Base-by-base conservation (phyloP, 148 eudicot species). In the Tetragonia tetragonoides region DNA sequence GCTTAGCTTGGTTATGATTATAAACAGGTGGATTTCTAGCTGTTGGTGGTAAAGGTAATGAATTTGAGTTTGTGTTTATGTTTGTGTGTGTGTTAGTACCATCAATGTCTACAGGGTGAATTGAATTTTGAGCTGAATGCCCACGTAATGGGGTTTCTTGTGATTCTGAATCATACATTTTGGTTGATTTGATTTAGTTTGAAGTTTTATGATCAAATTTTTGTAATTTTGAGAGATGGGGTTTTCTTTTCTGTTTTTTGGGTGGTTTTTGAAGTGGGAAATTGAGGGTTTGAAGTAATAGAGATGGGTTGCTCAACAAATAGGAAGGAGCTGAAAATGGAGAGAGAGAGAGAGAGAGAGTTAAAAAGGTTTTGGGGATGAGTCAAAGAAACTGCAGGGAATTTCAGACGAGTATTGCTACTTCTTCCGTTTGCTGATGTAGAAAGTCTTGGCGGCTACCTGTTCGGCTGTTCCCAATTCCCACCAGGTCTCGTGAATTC, bases 1-100 rank as follows among this genome's bases (percentile, higher is more conserved):
- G 86, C 80, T 93, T 89, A 3, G 80, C 75, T 62, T 84, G 87
- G 23, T 60, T 65, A 56, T 59, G 78, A 28, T 15, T 39, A 7
- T 49, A 4, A 0, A 23, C 5, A 16, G 54, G 15, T 28, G 65
- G 73, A 0, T 23, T 20, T 37, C 74, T 74, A 17, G 76, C 20
- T 66, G 66, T 8, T 51, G 81, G 20, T 66, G 68, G 28, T 39
- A 37, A 67, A 5, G 40, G 49, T 42, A 16, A 28, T 28, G 5
- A 37, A 66, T 44, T 44, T 44, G 68, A 23, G 49, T 12, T 49
- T 53, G 20, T 5, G 39, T 5, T 2, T 20, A 28, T 28, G 34
- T 44, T 44, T 44, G 68, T 16, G 49, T 12, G 39, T 53, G 20
- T 5, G 39, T 5, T 38, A 9, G 10, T 7, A 49, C 57, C 53